phyloP scores from a whole-genome alignment of 2,329 filamentous ascomycete species.

The Gliomastix tumulicola region DNA sequence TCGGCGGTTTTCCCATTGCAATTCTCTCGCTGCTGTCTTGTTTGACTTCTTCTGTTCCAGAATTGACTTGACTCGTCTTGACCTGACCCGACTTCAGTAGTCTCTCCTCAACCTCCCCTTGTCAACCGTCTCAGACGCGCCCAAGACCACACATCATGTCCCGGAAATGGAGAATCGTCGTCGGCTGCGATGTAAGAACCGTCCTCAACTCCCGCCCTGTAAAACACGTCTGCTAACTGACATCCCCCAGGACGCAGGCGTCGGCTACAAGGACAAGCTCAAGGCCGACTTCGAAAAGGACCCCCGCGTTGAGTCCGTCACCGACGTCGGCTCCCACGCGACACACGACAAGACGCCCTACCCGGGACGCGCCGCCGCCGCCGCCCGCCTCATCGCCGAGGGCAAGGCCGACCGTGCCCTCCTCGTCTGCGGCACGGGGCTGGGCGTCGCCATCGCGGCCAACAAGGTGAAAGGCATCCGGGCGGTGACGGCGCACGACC shows the following conservation, averaged over 20 bases:
- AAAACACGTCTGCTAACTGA: background rate
- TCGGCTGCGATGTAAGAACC: conserved; percentile 47
- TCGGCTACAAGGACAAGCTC: conserved; percentile 72
- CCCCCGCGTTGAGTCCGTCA: conserved; percentile 58
- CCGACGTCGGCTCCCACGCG: conserved; percentile 66
- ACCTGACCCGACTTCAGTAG: no score
- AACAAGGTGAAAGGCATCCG: conserved; percentile 82
- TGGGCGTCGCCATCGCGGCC: conserved; percentile 82
- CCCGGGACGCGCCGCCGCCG: conserved; percentile 69
- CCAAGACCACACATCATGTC: conserved; percentile 26
- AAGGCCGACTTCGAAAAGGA: conserved; percentile 64
- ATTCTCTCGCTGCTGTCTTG: no score
- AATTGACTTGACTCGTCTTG: no score
- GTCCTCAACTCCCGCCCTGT: background rate
- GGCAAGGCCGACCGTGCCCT: conserved; percentile 71
- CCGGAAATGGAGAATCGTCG: conserved; percentile 43
- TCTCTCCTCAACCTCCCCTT: no score
- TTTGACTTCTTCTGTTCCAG: no score
- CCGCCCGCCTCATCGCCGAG: conserved; percentile 54
- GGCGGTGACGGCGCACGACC: conserved; percentile 85
- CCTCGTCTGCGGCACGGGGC: conserved; percentile 77
- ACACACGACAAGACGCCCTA: conserved; percentile 72
- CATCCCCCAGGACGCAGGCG: conserved; percentile 55
- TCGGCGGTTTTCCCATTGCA: no score
- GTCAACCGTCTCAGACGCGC: no score